Percentiles rank a stretch among this genome's conserved stretches.
Evolutionary conservation across 441 rosid species (phyloP).

Genomic region (Geranium incanum): DNA sequence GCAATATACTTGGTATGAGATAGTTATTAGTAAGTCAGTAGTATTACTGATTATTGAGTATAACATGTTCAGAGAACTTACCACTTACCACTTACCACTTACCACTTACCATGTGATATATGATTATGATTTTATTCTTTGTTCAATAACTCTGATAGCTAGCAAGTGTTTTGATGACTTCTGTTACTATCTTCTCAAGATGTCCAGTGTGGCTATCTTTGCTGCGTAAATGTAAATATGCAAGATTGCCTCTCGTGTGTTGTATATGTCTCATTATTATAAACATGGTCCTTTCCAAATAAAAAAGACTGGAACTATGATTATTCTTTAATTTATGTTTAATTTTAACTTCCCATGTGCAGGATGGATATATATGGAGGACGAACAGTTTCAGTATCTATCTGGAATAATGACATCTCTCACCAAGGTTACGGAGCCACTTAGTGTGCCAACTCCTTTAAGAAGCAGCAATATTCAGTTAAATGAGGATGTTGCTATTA

Average conservation of each 20-base stretch:
- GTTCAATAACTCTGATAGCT: background rate
- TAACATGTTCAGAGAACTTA: background rate
- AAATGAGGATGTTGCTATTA: constrained; percentile 64
- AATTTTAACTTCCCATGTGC: constrained; percentile 20
- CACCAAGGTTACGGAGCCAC: constrained; percentile 29
- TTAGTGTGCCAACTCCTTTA: constrained; percentile 26
- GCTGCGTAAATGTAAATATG: background rate
- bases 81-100: background rate
- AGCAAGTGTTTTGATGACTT: background rate
- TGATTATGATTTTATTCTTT: background rate
- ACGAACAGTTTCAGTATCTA: constrained; percentile 72
- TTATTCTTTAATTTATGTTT: background rate
- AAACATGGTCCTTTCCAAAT: background rate
- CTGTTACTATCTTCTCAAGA: background rate
- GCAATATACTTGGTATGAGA: background rate
- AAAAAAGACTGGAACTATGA: background rate
- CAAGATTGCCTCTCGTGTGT: background rate
- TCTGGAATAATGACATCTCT: constrained; percentile 48
- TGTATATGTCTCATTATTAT: background rate
- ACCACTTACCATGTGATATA: background rate
- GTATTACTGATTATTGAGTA: background rate
- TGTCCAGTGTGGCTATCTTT: background rate
- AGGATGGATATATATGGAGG: constrained; percentile 85
- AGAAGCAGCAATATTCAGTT: constrained; percentile 32
- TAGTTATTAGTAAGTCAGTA: background rate